These are phyloP conservation scores for Coemansia sp. DNA, from an alignment of 192 early-diverging fungal genomes.

Conservation along the genomic window DNA sequence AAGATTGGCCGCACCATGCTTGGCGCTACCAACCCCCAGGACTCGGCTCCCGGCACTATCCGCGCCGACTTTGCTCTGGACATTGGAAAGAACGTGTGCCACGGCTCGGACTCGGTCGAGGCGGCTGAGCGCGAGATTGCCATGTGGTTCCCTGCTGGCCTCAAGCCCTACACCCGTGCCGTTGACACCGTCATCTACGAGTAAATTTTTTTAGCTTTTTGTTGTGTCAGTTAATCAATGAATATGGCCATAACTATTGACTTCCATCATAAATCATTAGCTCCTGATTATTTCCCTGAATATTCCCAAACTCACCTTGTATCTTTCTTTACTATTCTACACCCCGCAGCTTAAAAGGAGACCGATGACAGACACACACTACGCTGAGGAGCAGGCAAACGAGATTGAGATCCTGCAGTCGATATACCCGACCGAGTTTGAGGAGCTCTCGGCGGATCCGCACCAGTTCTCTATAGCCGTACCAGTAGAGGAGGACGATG, in stretches of 20 bases:
- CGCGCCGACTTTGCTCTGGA: conserved; percentile 93
- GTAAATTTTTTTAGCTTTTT: conserved; percentile 42
- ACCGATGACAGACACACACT: conserved; percentile 57
- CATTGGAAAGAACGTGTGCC: conserved; percentile 84
- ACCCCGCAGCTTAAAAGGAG: too few species aligned
- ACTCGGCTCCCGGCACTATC: conserved; percentile 88
- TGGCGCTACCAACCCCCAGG: conserved; percentile 90
- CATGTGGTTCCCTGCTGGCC: conserved; percentile 78
- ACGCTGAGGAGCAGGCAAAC: conserved; percentile 75
- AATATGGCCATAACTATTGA: background rate
- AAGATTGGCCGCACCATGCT: conserved; percentile 86
- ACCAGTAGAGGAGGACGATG: conserved; percentile 65
- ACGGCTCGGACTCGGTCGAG: conserved; percentile 89
- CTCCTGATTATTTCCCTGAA: background rate
- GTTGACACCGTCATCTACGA: conserved; percentile 75
- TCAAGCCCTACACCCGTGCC: conserved; percentile 61
- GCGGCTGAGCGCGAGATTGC: conserved; percentile 84
- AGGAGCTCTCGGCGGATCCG: conserved; percentile 53
- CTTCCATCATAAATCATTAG: background rate
- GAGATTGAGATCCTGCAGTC: conserved; percentile 79
- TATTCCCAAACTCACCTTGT: background rate
- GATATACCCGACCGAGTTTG: conserved; percentile 79
- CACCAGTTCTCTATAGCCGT: conserved; percentile 62
- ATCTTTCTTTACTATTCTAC: background rate
- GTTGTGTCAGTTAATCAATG: too few species aligned